These are phyloP conservation scores for Schizopora paradoxa DNA, from an alignment of 1,284 basidiomycete genomes.

Conservation along the genomic window DNA sequence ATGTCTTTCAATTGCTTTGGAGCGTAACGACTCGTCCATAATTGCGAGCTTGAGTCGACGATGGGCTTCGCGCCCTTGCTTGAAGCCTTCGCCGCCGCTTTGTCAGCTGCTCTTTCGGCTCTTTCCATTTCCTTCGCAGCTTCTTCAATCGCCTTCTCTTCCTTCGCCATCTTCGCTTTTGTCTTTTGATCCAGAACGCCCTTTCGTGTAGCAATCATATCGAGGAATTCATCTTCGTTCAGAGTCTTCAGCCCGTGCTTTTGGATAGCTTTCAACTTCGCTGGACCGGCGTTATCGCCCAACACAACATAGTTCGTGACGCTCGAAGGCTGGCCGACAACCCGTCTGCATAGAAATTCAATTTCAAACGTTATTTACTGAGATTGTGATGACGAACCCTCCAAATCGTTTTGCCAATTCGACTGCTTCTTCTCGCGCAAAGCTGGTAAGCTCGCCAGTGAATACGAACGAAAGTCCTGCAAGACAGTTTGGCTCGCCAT, in stretches of 20 bases:
- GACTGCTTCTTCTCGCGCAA: constrained; percentile 83
- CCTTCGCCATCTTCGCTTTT: constrained; percentile 78
- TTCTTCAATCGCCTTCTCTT: constrained; percentile 67
- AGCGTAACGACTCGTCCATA: constrained; percentile 97
- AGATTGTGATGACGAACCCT: constrained; percentile 50
- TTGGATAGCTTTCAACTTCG: constrained; percentile 82
- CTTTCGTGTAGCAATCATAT: constrained; percentile 69
- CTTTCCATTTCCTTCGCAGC: constrained; percentile 75
- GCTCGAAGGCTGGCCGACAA: constrained; percentile 83
- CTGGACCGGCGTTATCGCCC: constrained; percentile 83
- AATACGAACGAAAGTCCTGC: constrained; percentile 92
- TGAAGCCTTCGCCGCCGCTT: constrained; percentile 25
- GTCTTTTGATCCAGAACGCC: constrained; percentile 72
- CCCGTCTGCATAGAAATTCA: constrained; percentile 51
- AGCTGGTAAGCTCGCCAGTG: constrained; percentile 85
- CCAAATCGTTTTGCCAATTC: constrained; percentile 92
- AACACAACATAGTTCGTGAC: constrained; percentile 90
- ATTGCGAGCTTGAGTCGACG: constrained; percentile 50
- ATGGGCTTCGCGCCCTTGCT: constrained; percentile 28
- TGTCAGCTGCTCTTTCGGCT: constrained; percentile 52
- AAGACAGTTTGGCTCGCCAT: constrained; percentile 74
- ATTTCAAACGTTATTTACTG: neutral
- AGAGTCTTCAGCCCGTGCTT: constrained; percentile 75
- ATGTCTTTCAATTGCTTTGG: constrained; percentile 85
- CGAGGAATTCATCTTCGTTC: constrained; percentile 84